These are phyloP conservation scores for Ambrosiella xylebori DNA, from an alignment of 2,329 filamentous ascomycete genomes.

Conservation along the genomic window DNA sequence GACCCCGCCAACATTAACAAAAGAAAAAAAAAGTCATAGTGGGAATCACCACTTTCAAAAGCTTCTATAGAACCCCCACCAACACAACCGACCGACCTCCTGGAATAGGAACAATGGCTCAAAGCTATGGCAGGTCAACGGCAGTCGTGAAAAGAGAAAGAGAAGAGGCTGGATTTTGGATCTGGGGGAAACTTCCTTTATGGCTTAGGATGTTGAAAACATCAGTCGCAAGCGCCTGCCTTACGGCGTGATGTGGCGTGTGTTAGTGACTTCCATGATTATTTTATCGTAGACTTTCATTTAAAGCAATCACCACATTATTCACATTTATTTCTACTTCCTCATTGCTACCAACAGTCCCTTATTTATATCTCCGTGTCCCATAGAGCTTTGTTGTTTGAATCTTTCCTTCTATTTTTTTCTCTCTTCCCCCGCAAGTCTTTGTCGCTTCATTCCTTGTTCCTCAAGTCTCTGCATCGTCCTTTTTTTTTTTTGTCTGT, in stretches of 20 bases:
- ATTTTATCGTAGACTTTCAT: no score
- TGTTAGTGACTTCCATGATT: no score
- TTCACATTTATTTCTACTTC: no score
- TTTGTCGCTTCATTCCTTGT: neutral
- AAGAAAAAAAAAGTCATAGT: neutral
- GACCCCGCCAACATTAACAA: neutral
- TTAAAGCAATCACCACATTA: no score
- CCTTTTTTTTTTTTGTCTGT: neutral
- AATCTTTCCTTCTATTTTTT: neutral
- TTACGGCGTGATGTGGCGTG: no score
- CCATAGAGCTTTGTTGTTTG: neutral
- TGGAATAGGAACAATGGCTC: neutral
- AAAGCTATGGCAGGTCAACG: neutral
- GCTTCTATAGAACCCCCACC: neutral
- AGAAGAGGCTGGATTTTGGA: neutral
- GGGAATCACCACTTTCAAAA: neutral
- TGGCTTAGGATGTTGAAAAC: no score
- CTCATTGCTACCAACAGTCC: no score
- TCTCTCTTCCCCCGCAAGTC: neutral
- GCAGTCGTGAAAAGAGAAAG: neutral
- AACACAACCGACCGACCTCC: neutral
- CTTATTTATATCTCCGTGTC: neutral
- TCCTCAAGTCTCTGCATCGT: neutral
- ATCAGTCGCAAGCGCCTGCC: no score
- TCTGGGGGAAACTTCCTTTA: neutral